Evolutionary conservation across 2,329 filamentous ascomycete genomes (phyloP).

Genomic region (Trichoderma afroharzianum): DNA sequence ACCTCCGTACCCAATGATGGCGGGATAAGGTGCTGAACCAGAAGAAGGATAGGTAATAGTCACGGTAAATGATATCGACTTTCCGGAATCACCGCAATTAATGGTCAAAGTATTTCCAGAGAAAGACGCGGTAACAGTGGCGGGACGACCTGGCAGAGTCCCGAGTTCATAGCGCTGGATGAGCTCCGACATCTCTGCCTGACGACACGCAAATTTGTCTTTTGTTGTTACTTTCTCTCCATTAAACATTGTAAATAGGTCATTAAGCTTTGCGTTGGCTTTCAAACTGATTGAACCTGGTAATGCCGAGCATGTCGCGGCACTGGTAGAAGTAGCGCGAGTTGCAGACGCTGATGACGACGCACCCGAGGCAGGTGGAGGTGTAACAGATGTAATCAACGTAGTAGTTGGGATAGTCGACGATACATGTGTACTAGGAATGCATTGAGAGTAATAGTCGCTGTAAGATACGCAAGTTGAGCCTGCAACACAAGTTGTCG

Average conservation of each 20-base stretch:
- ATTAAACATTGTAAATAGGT: background rate
- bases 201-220: background rate
- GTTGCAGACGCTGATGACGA: background rate
- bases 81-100: background rate
- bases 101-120: conserved; percentile 5
- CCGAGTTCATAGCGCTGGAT: conserved; percentile 9
- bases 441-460: background rate
- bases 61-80: background rate
- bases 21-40: background rate
- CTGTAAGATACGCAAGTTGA: background rate
- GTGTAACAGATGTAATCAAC: background rate
- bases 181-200: background rate
- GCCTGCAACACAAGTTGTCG: conserved; percentile 1
- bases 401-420: background rate
- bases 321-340: background rate
- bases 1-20: conserved; percentile 1
- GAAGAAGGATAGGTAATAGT: conserved; percentile 5
- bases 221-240: conserved; percentile 4
- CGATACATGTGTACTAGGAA: background rate
- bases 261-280: background rate
- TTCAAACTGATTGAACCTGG: background rate
- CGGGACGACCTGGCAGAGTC: background rate
- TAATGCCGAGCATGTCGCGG: background rate
- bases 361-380: background rate
- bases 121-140: background rate